Evolutionary conservation across 805 yeast species (phyloP), one percentile per base, ranked within the genome.

Genomic region (Cyberlindnera mrakii): DNA sequence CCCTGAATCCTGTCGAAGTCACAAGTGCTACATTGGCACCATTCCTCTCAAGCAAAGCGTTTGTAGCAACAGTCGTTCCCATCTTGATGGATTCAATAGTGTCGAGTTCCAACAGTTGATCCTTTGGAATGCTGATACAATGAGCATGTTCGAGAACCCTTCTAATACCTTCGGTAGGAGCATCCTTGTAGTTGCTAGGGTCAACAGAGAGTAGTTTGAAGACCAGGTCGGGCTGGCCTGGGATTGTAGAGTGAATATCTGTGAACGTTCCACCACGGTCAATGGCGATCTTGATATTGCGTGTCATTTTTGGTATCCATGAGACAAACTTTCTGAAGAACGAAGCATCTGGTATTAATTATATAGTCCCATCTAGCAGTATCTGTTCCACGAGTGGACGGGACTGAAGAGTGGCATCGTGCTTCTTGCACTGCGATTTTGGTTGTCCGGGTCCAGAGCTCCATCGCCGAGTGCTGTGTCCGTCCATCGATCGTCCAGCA

Each of bases 1-100:
- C 80, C 53, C 66, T 67, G 60, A 73, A 74, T 0, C 78, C 80
- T 50, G 67, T 68, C 3, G 80, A 71, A 19, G 78, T 72, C 20
- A 74, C 54, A 32, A 74, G 54, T 6, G 74, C 70, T 37, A 72
- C 75, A 30, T 55, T 53, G 1, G 71, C 77, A 42, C 80, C 80
- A 51, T 74, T 72, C 45, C 78, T 59, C 50, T 74, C 78, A 38
- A 74, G 62, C 37, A 74, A 58, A 0, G 80, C 80, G 53, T 74
- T 74, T 32, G 80, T 74, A 5, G 80, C 78, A 8, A 72, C 77
- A 1, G 77, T 72, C 27, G 77, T 72, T 3, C 77, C 77, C 63
- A 72, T 60, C 30, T 75, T 57, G 37, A 72, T 70, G 30, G 68
- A 63, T 7, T 65, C 64, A 35, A 72, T 70, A 4, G 55, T 47